Base-by-base conservation (phyloP, 768 basidiomycete genomes). In the Macrolepiota dolichaula region DNA sequence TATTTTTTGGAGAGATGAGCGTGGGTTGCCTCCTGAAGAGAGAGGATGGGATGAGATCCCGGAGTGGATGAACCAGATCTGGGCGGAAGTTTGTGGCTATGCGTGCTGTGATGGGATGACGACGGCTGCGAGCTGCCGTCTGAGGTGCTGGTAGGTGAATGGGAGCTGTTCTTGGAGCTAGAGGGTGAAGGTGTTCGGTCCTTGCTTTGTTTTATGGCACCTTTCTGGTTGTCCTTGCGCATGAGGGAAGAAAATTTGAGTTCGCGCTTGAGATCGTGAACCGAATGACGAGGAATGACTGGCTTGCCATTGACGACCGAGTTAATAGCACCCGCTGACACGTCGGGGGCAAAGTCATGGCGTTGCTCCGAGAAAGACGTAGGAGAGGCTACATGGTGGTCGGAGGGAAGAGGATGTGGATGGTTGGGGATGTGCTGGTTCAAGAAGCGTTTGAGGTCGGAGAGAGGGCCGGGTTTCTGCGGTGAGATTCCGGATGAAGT, bases 1-100 rank as follows among this genome's bases (percentile, higher is more conserved):
- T 99, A 99, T 80, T 98, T 98, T 79, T 98, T 98, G n/a, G 90
- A 79, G 60, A 99, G 79, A 72, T 97, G 95, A 13, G 92, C 92
- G 56, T 96, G 88, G 2, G 92, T 93, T 4, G 90, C 92, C 52
- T 88, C 86, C 13, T 90, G 86, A 24, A 94, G 84, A 2, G 91
- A 91, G 25, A 79, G 71, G 38, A 85, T 76, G 59, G 78, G 75
- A 51, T 60, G 76, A 51, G 65, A 62, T 54, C 52, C 62, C 15
- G 64, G 65, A 44, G 66, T 59, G 63, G 62, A 55, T 35, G 65
- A 69, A 10, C 69, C 65, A 7, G 75, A 65, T 29, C 70, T 65
- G 38, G 68, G 67, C 40, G 63, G 57, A 46, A 61, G 57, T 55
- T 65, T 64, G 46, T 51, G 53, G 56, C 49, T 47, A n/a, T 56